Base-by-base conservation (phyloP, 768 basidiomycete species). In the Russula olivacea region DNA sequence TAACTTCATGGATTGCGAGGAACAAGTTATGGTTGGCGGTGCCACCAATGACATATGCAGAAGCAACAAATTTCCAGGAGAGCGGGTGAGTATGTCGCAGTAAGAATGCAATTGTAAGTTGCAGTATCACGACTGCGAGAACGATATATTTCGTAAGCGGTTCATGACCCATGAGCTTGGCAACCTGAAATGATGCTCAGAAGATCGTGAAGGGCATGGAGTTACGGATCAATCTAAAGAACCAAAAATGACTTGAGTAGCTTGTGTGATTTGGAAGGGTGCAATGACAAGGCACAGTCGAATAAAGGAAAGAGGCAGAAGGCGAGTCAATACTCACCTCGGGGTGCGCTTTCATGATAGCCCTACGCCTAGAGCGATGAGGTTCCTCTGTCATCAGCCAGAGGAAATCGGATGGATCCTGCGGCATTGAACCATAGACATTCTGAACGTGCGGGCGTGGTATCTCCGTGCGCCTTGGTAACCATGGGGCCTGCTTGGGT, bases 341-440 rank as follows among this genome's bases (percentile, higher is more conserved):
- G 0, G 97, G 97, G 71, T 98, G 94, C 0, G 90, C 88, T 70
- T 95, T 95, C 79, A 98, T 82, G 64, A 99, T 98, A 8, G 83
- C 88, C 77, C 84, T 86, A 61, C 97, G 78, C 59, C 97, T 78
- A 17, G 86, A 85, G 55, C 96, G 83, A 74, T 99, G 97, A 3
- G 97, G 97, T 71, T 99, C 97, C 75, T 99, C 97, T 0, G 93
- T 97, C 87, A 98, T 91, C 50, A 95, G 71, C 97, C 97, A 99
- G 34, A 98, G 79, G 70, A 97, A 98, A 68, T 98, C 96, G 0
- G 79, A 74, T 1, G 91, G 88, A 69, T 93, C 86, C 71, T 86
- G 85, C 0, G 88, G 87, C 2, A 84, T 83, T 6, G 75, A 79
- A 21, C 77, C 73, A 69, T 81, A 73, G 3, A 75, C 72, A 45